Evolutionary conservation across 768 basidiomycete genomes (phyloP), one percentile per base, ranked within the genome.

Genomic region (Pholiota molesta): DNA sequence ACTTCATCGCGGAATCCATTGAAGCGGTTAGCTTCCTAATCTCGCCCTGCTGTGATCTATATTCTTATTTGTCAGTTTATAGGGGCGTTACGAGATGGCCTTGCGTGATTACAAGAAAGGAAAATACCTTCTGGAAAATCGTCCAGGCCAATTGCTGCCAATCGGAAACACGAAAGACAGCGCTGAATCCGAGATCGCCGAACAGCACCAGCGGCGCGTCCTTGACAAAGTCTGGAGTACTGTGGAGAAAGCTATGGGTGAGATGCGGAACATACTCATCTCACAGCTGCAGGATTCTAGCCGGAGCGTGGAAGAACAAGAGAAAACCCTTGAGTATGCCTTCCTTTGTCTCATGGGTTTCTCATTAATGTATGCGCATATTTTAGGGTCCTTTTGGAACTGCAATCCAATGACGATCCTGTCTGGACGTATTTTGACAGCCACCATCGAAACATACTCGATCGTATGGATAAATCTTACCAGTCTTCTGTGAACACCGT

Each of bases 101-200:
- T 80, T 99, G 70, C 86, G 95, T 19, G 95, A 97, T 67, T 99
- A 99, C 80, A 97, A 97, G 78, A 98, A 97, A 74, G 97, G 97
- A 21, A 94, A 95, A 65, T 89, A 91, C 74, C 79, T 98, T 29
- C 82, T 97, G 47, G 92, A 95, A 69, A 90, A 92, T 9, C 86
- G 94, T n/a, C 93, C 95, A 0, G 90, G 89, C 0, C 94, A 95
- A 70, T 79, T 95, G 2, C 78, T 94, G 2, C 90, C 94, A 2
- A 81, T 86, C 19, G 89, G 85, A 33, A 82, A 80, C 9, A 75
- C 81, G 13, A 89, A 87, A 68, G 88, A 89, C 63, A 82, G 81
- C 31, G 80, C 79, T 60, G 71, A 75, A 5, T 78, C 79, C 13
- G 74, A 78, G 8, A 71, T 78, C 2, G 83, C 83, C 4, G 86